These are phyloP conservation scores for Lactifluus hygrophoroides DNA, from an alignment of 768 basidiomycete species.

Conservation along the genomic window DNA sequence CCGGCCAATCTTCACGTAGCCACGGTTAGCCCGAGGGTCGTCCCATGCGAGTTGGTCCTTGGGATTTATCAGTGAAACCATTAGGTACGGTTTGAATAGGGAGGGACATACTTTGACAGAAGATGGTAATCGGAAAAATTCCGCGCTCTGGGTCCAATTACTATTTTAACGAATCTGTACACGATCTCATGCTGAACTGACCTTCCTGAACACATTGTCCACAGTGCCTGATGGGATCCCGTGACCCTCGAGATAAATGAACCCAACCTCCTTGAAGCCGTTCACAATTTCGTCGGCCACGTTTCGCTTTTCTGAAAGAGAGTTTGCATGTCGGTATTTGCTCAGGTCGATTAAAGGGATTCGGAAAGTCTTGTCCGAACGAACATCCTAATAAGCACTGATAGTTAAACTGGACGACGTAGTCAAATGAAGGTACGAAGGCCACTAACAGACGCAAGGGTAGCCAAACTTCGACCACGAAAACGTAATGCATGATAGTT, in stretches of 20 bases:
- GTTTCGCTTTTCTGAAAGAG: slow-evolving; percentile 45
- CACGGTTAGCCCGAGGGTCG: slow-evolving; percentile 77
- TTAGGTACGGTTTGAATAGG: too few relatives aligned
- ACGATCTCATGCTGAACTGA: slow-evolving; percentile 22
- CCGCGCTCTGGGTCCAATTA: slow-evolving; percentile 48
- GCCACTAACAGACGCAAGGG: slow-evolving; percentile 3
- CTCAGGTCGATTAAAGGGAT: slow-evolving; percentile 69
- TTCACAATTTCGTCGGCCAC: slow-evolving; percentile 62
- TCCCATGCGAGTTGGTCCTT: slow-evolving; percentile 85
- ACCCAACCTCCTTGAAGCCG: slow-evolving; percentile 75
- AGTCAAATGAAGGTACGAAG: background rate
- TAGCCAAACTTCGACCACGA: background rate
- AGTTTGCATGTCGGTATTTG: slow-evolving; percentile 47
- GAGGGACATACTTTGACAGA: slow-evolving; percentile 55
- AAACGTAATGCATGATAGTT: background rate
- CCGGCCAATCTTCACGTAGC: slow-evolving; percentile 72
- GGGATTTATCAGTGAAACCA: too few relatives aligned
- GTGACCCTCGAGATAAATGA: slow-evolving; percentile 70
- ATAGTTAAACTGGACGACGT: background rate
- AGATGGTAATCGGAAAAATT: slow-evolving; percentile 61
- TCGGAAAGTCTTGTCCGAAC: slow-evolving; percentile 36
- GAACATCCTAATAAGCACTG: slow-evolving; percentile 26
- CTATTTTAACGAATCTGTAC: background rate
- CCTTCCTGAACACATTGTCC: slow-evolving; percentile 57
- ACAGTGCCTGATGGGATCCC: slow-evolving; percentile 55